Evolutionary conservation across 371 early-diverging fungal species (phyloP).

Genomic region (Actinomucor elegans): DNA sequence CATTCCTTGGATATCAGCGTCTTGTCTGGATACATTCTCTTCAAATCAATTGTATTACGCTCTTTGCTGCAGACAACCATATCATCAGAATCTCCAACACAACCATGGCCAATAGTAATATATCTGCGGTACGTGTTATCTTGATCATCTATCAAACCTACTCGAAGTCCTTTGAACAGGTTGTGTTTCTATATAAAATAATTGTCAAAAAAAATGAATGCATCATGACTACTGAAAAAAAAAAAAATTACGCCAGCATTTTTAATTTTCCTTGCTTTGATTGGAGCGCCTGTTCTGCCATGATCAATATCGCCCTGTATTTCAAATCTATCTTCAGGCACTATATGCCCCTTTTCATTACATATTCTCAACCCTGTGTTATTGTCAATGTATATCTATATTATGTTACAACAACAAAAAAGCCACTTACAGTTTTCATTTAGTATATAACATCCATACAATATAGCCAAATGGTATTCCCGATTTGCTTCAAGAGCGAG

Average conservation of each 20-base stretch:
- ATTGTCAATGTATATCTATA: background rate
- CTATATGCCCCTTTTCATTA: background rate
- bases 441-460: slow-evolving; percentile 16
- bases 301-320: slow-evolving; percentile 4
- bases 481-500: background rate
- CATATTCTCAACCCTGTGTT: slow-evolving; percentile 19
- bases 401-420: background rate
- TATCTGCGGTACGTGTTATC: slow-evolving; percentile 1
- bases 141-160: slow-evolving; percentile 4
- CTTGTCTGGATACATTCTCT: background rate
- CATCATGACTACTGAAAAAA: too few species aligned
- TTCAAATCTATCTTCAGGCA: slow-evolving; percentile 9
- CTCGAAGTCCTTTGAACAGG: slow-evolving; percentile 5
- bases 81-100: background rate
- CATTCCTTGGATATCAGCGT: slow-evolving; percentile 4
- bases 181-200: slow-evolving; percentile 7
- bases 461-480: slow-evolving; percentile 9
- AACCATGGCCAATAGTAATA: slow-evolving; percentile 5
- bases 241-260: too few species aligned
- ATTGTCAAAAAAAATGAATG: background rate
- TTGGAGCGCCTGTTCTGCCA: slow-evolving; percentile 23
- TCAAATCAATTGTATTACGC: background rate
- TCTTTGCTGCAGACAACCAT: slow-evolving; percentile 9
- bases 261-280: slow-evolving; percentile 8
- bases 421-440: slow-evolving; percentile 7